Evolutionary conservation across 2,329 filamentous ascomycete genomes (phyloP).

Genomic region (Ophiocordyceps camponoti-rufipedis): DNA sequence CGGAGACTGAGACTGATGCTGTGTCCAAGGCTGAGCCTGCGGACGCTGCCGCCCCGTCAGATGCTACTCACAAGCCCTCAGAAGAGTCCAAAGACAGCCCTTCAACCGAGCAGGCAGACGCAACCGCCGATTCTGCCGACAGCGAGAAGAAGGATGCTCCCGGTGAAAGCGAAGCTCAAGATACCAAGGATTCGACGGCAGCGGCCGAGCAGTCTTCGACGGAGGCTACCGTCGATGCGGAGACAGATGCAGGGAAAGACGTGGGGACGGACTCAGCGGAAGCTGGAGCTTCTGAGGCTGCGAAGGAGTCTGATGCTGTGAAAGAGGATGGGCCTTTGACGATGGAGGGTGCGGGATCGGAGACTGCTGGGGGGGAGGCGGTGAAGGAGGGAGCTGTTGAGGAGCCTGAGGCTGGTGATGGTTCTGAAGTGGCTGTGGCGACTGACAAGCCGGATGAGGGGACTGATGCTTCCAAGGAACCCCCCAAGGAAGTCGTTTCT

Average conservation of each 20-base stretch:
- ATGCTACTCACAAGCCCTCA: neutral
- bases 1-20: neutral
- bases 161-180: neutral
- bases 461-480: constrained; percentile 1
- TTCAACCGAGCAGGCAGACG: neutral
- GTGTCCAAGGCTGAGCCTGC: neutral
- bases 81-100: neutral
- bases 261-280: neutral
- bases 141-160: neutral
- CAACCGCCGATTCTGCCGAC: neutral
- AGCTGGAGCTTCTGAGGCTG: neutral
- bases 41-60: neutral
- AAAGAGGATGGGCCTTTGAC: neutral
- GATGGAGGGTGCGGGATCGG: neutral
- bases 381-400: neutral
- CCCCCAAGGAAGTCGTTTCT: neutral
- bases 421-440: neutral
- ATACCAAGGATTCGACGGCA: neutral
- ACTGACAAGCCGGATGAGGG: neutral
- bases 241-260: neutral
- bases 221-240: neutral
- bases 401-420: neutral
- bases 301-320: neutral
- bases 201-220: neutral
- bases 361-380: neutral